Evolutionary conservation across 441 rosid species (phyloP).

Genomic region (Arabidopsis hybrid): DNA sequence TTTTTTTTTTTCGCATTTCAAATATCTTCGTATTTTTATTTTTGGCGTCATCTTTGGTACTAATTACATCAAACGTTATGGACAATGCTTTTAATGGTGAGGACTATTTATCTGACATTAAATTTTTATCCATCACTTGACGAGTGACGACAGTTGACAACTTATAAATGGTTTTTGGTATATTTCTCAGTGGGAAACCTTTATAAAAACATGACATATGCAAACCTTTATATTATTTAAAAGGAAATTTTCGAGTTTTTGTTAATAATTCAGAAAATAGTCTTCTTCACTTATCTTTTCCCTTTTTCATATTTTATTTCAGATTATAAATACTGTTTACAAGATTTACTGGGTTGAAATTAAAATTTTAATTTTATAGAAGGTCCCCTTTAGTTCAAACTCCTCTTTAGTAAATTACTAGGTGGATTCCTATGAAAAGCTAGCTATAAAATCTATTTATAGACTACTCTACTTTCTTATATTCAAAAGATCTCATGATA

Average conservation of each 20-base stretch:
- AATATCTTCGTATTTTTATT: not conserved
- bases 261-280: not conserved
- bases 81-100: constrained; percentile 35
- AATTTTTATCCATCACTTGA: constrained; percentile 12
- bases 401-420: constrained; percentile 5
- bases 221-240: not conserved
- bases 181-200: constrained; percentile 12
- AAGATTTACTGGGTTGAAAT: not conserved
- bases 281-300: not conserved
- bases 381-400: not conserved
- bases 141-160: constrained; percentile 11
- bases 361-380: not conserved
- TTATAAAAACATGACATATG: constrained; percentile 6
- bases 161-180: not conserved
- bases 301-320: not conserved
- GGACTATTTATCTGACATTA: constrained; percentile 26
- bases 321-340: not conserved
- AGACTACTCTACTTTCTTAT: constrained; percentile 4
- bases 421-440: constrained; percentile 20
- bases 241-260: not conserved
- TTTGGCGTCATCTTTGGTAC: not conserved
- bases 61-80: constrained; percentile 20
- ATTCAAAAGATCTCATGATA: constrained; percentile 18
- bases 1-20: not conserved
- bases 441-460: constrained; percentile 8